Conservation (phyloP, 768 basidiomycete species). For the Galerina marginata region DNA sequence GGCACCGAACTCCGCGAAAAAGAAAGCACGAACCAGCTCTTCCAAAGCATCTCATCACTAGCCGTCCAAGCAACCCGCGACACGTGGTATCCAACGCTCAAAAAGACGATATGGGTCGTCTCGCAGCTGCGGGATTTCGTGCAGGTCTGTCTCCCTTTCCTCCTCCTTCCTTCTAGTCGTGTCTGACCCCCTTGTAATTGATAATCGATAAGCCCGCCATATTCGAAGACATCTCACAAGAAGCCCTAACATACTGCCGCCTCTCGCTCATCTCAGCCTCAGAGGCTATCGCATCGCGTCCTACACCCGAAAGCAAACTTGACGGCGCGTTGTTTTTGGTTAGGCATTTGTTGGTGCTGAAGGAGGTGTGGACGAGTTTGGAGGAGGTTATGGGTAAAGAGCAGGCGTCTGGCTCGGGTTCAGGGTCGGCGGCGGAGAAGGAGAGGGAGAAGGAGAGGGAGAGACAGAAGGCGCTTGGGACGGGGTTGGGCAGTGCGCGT, state of each 20-base stretch:
- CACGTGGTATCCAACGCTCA: slow-evolving; percentile 91
- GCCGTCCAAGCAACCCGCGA: slow-evolving; percentile 60
- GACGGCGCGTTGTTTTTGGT: slow-evolving; percentile 90
- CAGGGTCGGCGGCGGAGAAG: not conserved
- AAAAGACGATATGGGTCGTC: slow-evolving; percentile 90
- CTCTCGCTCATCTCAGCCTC: slow-evolving; percentile 80
- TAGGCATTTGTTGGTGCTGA: slow-evolving; percentile 87
- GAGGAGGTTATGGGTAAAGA: slow-evolving; percentile 65
- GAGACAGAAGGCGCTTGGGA: no score
- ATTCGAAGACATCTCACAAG: slow-evolving; percentile 96
- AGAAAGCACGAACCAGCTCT: slow-evolving; percentile 69
- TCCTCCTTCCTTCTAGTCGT: not conserved
- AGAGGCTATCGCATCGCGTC: slow-evolving; percentile 60
- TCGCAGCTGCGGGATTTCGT: slow-evolving; percentile 90
- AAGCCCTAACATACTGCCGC: slow-evolving; percentile 83
- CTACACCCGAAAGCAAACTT: slow-evolving; percentile 44
- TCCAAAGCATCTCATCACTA: slow-evolving; percentile 65
- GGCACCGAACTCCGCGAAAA: slow-evolving; percentile 65
- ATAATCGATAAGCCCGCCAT: slow-evolving; percentile 68
- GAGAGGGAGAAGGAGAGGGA: not conserved
- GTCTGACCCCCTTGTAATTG: not conserved
- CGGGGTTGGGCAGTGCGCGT: slow-evolving; percentile 12
- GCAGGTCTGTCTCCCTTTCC: slow-evolving; percentile 58
- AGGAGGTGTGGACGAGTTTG: slow-evolving; percentile 74
- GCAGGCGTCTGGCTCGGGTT: not conserved